phyloP scores from a whole-genome alignment of 768 basidiomycete genomes.

The Lentinula raphanica region DNA sequence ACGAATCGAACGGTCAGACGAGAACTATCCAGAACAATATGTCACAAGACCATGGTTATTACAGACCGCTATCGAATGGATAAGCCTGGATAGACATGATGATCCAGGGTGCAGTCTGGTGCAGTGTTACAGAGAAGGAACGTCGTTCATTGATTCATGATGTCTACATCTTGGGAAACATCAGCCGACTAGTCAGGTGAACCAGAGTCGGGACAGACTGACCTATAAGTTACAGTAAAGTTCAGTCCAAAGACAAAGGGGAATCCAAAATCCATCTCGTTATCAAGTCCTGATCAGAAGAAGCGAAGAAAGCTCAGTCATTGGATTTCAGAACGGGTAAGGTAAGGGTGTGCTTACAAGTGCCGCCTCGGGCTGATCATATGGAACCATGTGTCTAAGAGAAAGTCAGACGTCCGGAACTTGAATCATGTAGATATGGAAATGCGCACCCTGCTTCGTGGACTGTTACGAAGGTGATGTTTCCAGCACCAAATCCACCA shows the following conservation, averaged over 20 bases:
- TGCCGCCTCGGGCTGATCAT: constrained; percentile 84
- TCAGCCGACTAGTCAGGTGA: background rate
- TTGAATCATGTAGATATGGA: background rate
- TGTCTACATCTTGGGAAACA: background rate
- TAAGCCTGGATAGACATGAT: too few relatives aligned
- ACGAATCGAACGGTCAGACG: background rate
- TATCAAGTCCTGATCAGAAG: constrained; percentile 45
- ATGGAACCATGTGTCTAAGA: constrained; percentile 81
- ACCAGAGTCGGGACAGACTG: background rate
- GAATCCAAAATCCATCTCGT: constrained; percentile 52
- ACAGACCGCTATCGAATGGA: background rate
- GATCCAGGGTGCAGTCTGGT: too few relatives aligned
- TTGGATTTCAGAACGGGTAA: background rate
- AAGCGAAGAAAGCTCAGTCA: too few relatives aligned
- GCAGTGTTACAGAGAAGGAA: background rate
- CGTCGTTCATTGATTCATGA: background rate
- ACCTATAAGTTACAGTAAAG: background rate
- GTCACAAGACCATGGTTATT: background rate
- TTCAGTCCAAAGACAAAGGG: constrained; percentile 24
- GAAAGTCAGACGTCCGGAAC: constrained; percentile 2
- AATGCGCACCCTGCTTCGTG: constrained; percentile 78
- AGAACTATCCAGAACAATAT: background rate
- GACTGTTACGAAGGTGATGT: constrained; percentile 76
- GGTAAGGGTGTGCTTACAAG: constrained; percentile 43
- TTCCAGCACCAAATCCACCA: constrained; percentile 64